A percentile compares a stretch with the other conserved stretches of the same genome.
Conservation (phyloP, 108 stramenopile species). For the Fragilariopsis cylindrus region DNA sequence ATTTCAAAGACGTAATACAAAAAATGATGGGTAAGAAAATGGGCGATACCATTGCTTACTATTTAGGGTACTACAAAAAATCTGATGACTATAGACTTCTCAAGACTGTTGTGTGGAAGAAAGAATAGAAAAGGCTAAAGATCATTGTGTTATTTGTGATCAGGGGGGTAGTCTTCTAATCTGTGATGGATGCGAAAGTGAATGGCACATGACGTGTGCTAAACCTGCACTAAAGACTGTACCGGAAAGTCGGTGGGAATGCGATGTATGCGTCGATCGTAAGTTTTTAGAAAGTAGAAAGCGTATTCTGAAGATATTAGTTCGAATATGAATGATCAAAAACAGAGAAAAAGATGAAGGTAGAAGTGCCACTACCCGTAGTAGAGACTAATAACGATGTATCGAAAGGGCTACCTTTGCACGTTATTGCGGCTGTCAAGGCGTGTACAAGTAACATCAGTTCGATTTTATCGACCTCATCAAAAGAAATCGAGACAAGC, state of each 20-base stretch:
- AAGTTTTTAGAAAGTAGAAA: constrained; percentile 39
- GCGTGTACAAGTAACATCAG: constrained; percentile 20
- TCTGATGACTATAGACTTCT: constrained; percentile 68
- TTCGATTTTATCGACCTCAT: constrained; percentile 4
- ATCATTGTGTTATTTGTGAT: constrained; percentile 69
- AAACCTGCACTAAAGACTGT: constrained; percentile 52
- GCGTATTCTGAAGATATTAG: constrained; percentile 20
- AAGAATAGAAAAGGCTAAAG: constrained; percentile 29
- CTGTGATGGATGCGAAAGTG: constrained; percentile 81
- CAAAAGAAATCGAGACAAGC: constrained; percentile 2
- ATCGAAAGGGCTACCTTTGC: background rate
- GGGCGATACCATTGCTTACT: constrained; percentile 53
- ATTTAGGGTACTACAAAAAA: constrained; percentile 67
- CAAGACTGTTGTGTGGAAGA: constrained; percentile 51
- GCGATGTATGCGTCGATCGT: constrained; percentile 62
- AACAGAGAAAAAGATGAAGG: background rate
- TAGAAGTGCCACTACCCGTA: background rate
- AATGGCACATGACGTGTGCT: constrained; percentile 74
- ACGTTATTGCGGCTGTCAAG: constrained; percentile 8
- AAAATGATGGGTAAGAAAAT: constrained; percentile 50
- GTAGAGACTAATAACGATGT: constrained; percentile 1
- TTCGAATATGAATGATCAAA: constrained; percentile 3
- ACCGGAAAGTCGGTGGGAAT: constrained; percentile 79
- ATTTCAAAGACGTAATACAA: constrained; percentile 50
- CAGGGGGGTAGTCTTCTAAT: constrained; percentile 79